Conservation (phyloP, 2,329 filamentous ascomycete genomes). For the Phialocephala subalpina region DNA sequence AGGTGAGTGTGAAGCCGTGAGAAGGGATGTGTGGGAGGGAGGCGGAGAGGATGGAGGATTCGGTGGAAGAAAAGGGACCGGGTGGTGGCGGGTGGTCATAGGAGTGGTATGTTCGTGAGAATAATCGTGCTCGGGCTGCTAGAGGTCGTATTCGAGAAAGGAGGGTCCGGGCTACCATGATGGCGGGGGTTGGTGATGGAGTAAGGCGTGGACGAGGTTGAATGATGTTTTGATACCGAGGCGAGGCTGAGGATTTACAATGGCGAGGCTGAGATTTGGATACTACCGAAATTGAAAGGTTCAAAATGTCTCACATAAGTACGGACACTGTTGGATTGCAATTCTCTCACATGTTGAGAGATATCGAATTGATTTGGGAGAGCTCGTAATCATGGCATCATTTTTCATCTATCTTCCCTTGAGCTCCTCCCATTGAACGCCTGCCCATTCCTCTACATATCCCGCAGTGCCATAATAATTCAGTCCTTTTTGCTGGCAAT, state of each 20-base stretch:
- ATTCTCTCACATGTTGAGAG: neutral
- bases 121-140: neutral
- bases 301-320: neutral
- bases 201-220: neutral
- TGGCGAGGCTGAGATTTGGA: constrained; percentile 20
- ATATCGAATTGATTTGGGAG: neutral
- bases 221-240: constrained; percentile 19
- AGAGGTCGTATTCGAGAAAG: constrained; percentile 6
- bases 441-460: constrained; percentile 95
- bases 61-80: constrained; percentile 70
- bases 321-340: neutral
- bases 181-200: constrained; percentile 9
- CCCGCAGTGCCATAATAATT: constrained; percentile 63
- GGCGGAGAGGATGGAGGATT: constrained; percentile 81
- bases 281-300: neutral
- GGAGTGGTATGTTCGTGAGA: constrained; percentile 65
- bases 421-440: constrained; percentile 95
- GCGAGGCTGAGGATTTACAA: constrained; percentile 16
- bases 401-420: constrained; percentile 23
- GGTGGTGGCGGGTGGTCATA: constrained; percentile 69
- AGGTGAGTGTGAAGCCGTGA: constrained; percentile 80
- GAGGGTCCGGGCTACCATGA: constrained; percentile 24
- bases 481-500: constrained; percentile 73
- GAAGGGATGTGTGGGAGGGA: constrained; percentile 80
- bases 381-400: neutral